These are phyloP conservation scores for Colletotrichum sp. DNA, from an alignment of 2,329 filamentous ascomycete species.

Conservation along the genomic window DNA sequence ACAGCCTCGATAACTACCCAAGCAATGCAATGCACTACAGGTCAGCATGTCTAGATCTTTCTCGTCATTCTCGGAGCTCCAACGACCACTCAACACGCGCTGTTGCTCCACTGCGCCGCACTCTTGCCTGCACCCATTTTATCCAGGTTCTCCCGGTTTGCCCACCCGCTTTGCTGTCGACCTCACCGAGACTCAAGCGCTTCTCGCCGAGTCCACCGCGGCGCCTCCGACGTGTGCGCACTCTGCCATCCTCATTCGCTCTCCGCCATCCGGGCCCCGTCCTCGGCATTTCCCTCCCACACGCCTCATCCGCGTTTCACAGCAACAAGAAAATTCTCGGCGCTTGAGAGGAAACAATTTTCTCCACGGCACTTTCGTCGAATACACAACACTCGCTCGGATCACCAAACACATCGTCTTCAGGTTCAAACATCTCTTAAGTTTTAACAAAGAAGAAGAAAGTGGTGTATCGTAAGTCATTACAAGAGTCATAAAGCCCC, in stretches of 20 bases:
- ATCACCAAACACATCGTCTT: background rate
- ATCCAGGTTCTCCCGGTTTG: background rate
- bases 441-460: background rate
- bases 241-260: background rate
- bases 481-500: constrained; percentile 12
- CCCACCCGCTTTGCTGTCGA: background rate
- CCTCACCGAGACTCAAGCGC: background rate
- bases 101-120: constrained; percentile 1
- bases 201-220: constrained; percentile 3
- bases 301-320: constrained; percentile 1
- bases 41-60: background rate
- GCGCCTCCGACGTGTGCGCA: background rate
- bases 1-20: background rate
- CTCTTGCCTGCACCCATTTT: background rate
- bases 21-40: background rate
- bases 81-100: background rate
- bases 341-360: background rate
- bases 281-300: background rate
- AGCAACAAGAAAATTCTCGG: background rate
- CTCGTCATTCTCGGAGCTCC: background rate
- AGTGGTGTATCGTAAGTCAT: constrained; percentile 16
- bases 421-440: background rate
- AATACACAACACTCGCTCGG: background rate
- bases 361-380: background rate
- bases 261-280: constrained; percentile 5